Conservation (phyloP, 441 rosid species). For the Jatropha multifida region DNA sequence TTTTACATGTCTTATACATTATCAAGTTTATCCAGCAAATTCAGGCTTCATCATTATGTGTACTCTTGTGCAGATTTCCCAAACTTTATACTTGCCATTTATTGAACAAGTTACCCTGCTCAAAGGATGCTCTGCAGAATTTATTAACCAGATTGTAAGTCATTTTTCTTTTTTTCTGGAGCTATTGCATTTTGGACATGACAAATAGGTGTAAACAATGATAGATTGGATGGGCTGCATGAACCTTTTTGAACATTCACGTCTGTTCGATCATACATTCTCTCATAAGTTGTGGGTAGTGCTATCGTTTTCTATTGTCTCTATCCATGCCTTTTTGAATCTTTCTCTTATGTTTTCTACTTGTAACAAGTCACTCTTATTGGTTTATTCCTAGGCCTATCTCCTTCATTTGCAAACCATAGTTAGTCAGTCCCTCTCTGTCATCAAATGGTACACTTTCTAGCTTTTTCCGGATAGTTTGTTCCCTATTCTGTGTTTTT, state of each 20-base stretch:
- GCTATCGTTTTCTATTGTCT: not conserved
- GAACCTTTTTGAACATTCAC: not conserved
- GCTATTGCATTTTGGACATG: not conserved
- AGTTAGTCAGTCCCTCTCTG: not conserved
- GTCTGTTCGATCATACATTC: not conserved
- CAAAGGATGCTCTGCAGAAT: constrained; percentile 77
- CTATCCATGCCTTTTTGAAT: not conserved
- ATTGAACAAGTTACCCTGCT: constrained; percentile 64
- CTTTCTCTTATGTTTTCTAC: not conserved
- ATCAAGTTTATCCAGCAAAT: not conserved
- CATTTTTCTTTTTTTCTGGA: not conserved
- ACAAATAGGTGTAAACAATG: not conserved
- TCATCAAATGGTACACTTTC: not conserved
- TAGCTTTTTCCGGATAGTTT: not conserved
- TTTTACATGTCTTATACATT: not conserved
- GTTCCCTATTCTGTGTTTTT: not conserved
- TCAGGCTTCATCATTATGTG: constrained; percentile 13
- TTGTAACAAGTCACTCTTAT: not conserved
- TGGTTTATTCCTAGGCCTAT: not conserved
- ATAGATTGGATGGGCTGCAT: not conserved
- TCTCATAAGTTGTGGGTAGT: not conserved
- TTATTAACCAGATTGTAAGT: constrained; percentile 86
- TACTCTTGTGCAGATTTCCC: constrained; percentile 60
- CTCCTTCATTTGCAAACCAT: not conserved
- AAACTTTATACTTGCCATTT: constrained; percentile 59